Evolutionary conservation across 352 stramenopile genomes (phyloP), one percentile per base, ranked within the genome.

Genomic region (Halophytophthora polymorphica): DNA sequence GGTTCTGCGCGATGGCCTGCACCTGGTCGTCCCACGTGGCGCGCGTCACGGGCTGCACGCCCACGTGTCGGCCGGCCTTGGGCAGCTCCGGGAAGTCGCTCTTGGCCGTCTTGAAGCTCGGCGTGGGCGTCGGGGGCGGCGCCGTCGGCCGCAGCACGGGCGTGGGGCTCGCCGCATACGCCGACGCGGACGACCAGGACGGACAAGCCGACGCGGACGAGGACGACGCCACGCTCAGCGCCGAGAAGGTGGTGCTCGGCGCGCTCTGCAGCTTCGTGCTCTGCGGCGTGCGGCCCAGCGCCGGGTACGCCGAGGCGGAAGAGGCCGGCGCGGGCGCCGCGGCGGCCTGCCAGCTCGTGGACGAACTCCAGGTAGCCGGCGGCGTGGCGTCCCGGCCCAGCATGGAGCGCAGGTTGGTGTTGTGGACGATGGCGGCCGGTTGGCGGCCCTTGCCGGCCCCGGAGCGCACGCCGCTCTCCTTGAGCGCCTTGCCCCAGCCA

Each of bases 21-120:
- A 89, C 60, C 34, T 88, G 77, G 35, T 92, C 78, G 49, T 92
- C 77, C 82, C 82, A 92, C 12, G 82, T 92, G 29, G 82, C 78
- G n/a, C 82, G 69, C 1, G 82, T 92, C 46, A 89, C 84, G 1
- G 80, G 60, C 50, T 90, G 76, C 49, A 92, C 72, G 25, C 84
- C 84, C 2, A 89, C 25, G 7, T 77, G 64, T 19, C 77, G 73
- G 10, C 47, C 53, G 4, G 77, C 71, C 52, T 73, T 77, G 11
- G 84, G 84, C 8, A 94, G 61, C 1, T 83, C 78, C 1, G 84
- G 84, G 45, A 94, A 94, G 33, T 94, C 84, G 62, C 64, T 88
- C 54, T 82, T 88, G 23, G 51, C 64, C n/a, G 52, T 57, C 33
- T 73, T 73, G 49, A 83, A 83, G 35, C 41, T 67, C 0, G 59